Base-by-base conservation (phyloP, 192 early-diverging fungal species). In the Rhizophagus clarus region DNA sequence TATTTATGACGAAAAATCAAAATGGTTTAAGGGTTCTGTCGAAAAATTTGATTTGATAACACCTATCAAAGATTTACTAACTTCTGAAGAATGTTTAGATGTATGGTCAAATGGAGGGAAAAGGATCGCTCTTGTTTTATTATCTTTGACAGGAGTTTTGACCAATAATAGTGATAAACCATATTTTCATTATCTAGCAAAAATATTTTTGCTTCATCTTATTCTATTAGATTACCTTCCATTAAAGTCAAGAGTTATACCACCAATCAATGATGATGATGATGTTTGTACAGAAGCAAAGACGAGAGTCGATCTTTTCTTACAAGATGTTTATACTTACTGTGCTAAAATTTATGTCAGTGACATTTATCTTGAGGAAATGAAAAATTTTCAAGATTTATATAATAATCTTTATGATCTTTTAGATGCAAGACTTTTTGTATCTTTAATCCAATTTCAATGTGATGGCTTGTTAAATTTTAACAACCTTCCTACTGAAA, bases 191-290 rank as follows among this genome's bases (percentile, higher is more conserved):
- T 49, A 34, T 2, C 42, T 72, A 14, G 37, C 70, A 14, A 72
- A 40, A 31, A 9, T 62, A 17, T 81, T 81, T 67, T 63, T 81
- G 24, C 31, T 76, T 28, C 81, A 82, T 66, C 10, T 60, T 28
- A n/a, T 70, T 11, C 47, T 78, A 17, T 61, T 82, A 29, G 70
- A 82, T 63, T 49, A 79, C 61, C 56, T 82, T 56, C 64, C 81
- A 15, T 74, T 82, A 22, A 34, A 77, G 11, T 47, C 9, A 40
- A 64, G 81, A 9, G 40, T 61, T 22, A 10, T 29, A n/a, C 26
- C 47, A 61, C 37, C 64, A 67, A 15, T 34, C 6, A 1, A 22
- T 15, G 14, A 17, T 45, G 24, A n/a, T 20, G 10, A 26, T 26
- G 10, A 47, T 40, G 10, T 34, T 22, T 14, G 20, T 17, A 17